Percentiles rank a stretch among this genome's conserved stretches.
These are phyloP conservation scores for Phytopythium delawarense DNA, from an alignment of 352 stramenopile species.

Conservation along the genomic window DNA sequence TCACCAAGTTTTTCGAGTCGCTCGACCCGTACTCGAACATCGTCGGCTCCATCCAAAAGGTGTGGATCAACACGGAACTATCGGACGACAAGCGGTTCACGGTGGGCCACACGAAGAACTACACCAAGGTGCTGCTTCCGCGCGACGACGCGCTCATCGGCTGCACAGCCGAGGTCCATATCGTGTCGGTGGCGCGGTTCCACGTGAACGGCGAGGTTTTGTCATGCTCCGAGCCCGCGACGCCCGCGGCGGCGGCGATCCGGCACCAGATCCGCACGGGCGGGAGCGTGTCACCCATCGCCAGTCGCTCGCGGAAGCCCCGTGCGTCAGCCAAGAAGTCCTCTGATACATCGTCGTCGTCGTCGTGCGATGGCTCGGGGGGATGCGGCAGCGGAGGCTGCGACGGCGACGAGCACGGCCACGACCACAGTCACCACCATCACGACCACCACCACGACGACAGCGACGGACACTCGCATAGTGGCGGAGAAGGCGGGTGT, in stretches of 20 bases:
- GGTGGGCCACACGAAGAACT: constrained; percentile 90
- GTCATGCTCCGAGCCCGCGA: constrained; percentile 50
- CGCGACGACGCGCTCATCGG: constrained; percentile 74
- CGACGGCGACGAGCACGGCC: constrained; percentile 12
- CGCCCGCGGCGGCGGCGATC: constrained; percentile 39
- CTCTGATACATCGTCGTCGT: constrained; percentile 6
- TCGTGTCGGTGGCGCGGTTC: constrained; percentile 58
- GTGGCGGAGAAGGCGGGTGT: constrained; percentile 19
- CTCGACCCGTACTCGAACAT: constrained; percentile 77
- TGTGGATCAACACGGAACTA: constrained; percentile 85
- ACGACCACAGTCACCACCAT: constrained; percentile 12
- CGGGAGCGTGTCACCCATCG: constrained; percentile 23
- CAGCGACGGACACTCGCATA: constrained; percentile 13
- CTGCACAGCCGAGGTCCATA: constrained; percentile 56
- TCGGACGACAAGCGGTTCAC: constrained; percentile 72
- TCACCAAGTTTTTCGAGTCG: constrained; percentile 85
- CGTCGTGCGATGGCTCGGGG: constrained; percentile 23
- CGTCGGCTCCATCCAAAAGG: constrained; percentile 51
- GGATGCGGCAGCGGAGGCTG: constrained; percentile 21
- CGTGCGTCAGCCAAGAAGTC: constrained; percentile 15
- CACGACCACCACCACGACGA: constrained; percentile 18
- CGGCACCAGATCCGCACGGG: constrained; percentile 43
- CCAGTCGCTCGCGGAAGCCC: constrained; percentile 5
- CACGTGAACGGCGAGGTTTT: constrained; percentile 69
- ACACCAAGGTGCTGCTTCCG: constrained; percentile 89